Base-by-base conservation (phyloP, 2,329 filamentous ascomycete species). In the Aspergillus carbonarius region DNA sequence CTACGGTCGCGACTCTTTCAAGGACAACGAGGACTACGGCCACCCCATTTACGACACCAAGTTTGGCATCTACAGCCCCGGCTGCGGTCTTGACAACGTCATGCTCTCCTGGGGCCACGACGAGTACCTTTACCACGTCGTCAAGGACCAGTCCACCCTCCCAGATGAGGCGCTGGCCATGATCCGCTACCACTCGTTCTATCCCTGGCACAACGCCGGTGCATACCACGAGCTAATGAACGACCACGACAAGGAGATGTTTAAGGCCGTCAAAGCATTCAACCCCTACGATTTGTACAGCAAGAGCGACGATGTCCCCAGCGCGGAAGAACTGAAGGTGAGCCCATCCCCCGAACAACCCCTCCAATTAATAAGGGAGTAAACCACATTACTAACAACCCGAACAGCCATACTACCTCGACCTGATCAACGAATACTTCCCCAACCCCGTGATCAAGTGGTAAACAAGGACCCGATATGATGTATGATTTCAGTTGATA, bases 141-240 rank as follows among this genome's bases (percentile, higher is more conserved):
- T 90, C 76, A 92, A 92, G 80, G 88, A 90, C 63, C 92, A 96
- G 81, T 88, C 85, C 50, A 88, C 81, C 0, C 82, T 96, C 44
- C 92, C 92, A 0, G 82, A 84, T 48, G 92, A 96, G 82, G 90
- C 89, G 0, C 83, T 96, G 10, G 92, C 92, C 60, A 96, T 96
- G 91, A 95, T 96, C 73, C 83, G 92, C 57, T 96, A 96, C 78
- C 92, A 96, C 78, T 91, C 88, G 5, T 96, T 96, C 78, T 96
- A 96, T 77, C 88, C 92, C 15, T 96, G 92, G 92, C 92, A 96
- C 78, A 85, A 83, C 61, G 88, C 89, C 74, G 88, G 88, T 55
- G 92, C 90, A 6, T 96, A 96, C 78, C 76, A 77, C 60, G 86
- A 91, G 76, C 84, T 96, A 74, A 96, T 96, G 92, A 84, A 88